Percentiles rank a stretch among this genome's conserved stretches.
phyloP scores from a whole-genome alignment of 2,329 filamentous ascomycete species.

The Aureobasidium sp. region DNA sequence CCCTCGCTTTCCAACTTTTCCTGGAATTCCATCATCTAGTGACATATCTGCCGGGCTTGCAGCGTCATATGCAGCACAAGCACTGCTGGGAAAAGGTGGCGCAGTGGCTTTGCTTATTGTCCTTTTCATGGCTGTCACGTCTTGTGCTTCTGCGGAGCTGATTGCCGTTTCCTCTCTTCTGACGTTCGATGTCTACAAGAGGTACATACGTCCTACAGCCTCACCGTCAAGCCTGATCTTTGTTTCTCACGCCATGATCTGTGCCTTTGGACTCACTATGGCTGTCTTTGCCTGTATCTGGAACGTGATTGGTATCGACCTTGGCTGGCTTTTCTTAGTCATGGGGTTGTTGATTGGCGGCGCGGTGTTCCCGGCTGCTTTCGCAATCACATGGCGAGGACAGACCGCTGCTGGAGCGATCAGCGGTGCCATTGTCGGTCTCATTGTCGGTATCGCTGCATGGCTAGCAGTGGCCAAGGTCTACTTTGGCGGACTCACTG shows the following conservation, averaged over 20 bases:
- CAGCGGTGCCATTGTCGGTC: conserved; percentile 28
- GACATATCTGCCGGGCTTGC: conserved; percentile 25
- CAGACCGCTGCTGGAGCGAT: conserved; percentile 31
- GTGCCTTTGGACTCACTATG: conserved; percentile 35
- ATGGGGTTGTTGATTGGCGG: conserved; percentile 39
- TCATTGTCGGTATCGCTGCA: conserved; percentile 31
- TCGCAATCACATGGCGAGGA: conserved; percentile 33
- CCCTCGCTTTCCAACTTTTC: conserved; percentile 38
- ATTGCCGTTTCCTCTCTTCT: conserved; percentile 35
- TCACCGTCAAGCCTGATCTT: conserved; percentile 32
- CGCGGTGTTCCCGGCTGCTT: conserved; percentile 30
- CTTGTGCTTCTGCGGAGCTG: conserved; percentile 30
- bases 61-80: conserved; percentile 21
- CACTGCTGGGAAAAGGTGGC: conserved; percentile 23
- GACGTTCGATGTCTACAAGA: conserved; percentile 37
- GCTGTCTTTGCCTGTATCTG: conserved; percentile 29
- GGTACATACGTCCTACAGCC: conserved; percentile 34
- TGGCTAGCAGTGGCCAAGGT: conserved; percentile 32
- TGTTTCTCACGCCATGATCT: conserved; percentile 35
- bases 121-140: conserved; percentile 28
- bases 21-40: conserved; percentile 19
- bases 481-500: conserved; percentile 33
- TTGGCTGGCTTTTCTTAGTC: conserved; percentile 36
- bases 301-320: conserved; percentile 34
- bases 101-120: conserved; percentile 22